Evolutionary conservation across 306 rosid genomes (phyloP), one percentile per base, ranked within the genome.

Genomic region (Mimosa pudica): DNA sequence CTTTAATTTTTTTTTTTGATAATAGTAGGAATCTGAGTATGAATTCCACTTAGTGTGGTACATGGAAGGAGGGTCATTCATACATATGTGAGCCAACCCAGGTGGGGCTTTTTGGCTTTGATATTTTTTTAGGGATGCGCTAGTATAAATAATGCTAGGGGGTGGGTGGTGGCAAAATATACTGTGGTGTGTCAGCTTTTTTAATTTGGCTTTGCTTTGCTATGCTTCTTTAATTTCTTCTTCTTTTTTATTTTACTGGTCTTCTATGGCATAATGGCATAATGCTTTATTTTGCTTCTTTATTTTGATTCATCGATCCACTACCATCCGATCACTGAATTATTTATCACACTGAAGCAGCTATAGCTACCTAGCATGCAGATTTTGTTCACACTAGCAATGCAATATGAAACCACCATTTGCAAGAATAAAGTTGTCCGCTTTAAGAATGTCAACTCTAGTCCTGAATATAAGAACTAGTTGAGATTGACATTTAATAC

Each of bases 1-100:
- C 84, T 80, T 86, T 81, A 14, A 57, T 13, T 12, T 51, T 51
- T 12, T 51, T 51, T 12, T 51, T 51, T 55, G 62, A 18, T n/a
- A 17, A 54, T 54, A 51, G 57, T 51, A 13, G 57, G 49, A 86
- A 89, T 92, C 88, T 81, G 95, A 93, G 92, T 90, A 74, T 85
- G 95, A 89, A 85, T 87, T 90, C 98, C 98, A 93, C 97, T 80
- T 78, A 86, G 62, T 77, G 78, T 73, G 79, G 81, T 10, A 76
- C 76, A 77, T 82, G 73, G 77, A 67, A 82, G 60, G 48, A 75
- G 42, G 80, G 77, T 44, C 69, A 38, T 49, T 24, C 61, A n/a
- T 16, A 42, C 17, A 12, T 38, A 38, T 38, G 42, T 38, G 42
- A 60, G 42, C 85, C 86, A 83, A 83, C 72, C 80, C 30, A 54